A percentile compares a stretch with the other conserved stretches of the same genome.
These are phyloP conservation scores for Calonectria pseudoreteaudii DNA, from an alignment of 2,329 filamentous ascomycete species.

Conservation along the genomic window DNA sequence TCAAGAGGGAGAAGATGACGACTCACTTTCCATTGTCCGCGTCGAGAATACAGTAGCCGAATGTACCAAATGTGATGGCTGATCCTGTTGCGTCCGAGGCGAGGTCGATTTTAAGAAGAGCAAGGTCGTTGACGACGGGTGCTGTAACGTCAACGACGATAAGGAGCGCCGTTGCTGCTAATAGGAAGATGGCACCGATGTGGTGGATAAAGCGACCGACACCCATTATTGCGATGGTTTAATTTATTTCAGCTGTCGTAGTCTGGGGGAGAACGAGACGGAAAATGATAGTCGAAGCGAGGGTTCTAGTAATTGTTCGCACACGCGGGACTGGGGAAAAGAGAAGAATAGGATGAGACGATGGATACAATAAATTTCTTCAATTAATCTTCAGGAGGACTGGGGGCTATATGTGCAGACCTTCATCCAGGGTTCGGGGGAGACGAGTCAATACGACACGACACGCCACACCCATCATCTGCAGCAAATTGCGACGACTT, in stretches of 20 bases:
- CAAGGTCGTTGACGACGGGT: slow-evolving; percentile 67
- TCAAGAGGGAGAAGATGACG: background rate
- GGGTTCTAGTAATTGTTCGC: slow-evolving; percentile 6
- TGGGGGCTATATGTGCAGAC: slow-evolving; percentile 14
- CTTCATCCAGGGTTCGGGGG: slow-evolving; percentile 1
- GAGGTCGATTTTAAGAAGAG: slow-evolving; percentile 65
- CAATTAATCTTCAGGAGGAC: background rate
- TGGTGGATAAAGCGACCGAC: slow-evolving; percentile 65
- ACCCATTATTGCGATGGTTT: slow-evolving; percentile 55
- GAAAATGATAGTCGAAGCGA: background rate
- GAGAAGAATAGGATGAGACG: background rate
- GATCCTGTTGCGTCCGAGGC: slow-evolving; percentile 48
- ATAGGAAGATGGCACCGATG: slow-evolving; percentile 68
- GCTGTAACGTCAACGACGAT: slow-evolving; percentile 69
- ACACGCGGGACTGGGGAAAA: background rate
- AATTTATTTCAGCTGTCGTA: slow-evolving; percentile 14
- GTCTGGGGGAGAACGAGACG: background rate
- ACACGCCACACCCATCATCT: slow-evolving; percentile 28
- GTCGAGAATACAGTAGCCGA: slow-evolving; percentile 65
- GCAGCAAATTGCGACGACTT: slow-evolving; percentile 27
- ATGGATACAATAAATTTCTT: background rate
- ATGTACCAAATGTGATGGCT: slow-evolving; percentile 67
- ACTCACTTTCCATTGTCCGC: slow-evolving; percentile 39
- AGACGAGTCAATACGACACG: slow-evolving; percentile 10
- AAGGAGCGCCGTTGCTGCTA: slow-evolving; percentile 66